Evolutionary conservation across 176 grass and related monocot species (phyloP).

Genomic region (Pharus latifolius): DNA sequence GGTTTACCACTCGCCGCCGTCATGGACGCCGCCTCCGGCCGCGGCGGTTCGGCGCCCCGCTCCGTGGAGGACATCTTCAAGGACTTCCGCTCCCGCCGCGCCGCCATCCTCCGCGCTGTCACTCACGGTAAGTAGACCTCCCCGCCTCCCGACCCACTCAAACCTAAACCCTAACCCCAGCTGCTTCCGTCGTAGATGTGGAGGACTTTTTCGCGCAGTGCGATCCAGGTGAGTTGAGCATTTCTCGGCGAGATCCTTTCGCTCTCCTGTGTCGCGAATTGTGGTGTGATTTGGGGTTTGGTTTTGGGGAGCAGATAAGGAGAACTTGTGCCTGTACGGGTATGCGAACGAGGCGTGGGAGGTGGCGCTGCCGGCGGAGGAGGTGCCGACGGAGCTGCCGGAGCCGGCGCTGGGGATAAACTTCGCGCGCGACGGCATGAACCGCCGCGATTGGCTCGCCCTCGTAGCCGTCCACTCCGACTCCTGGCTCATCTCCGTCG

Average conservation of each 20-base stretch:
- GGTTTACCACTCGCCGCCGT: not conserved
- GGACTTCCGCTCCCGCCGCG: constrained; percentile 25
- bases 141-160: not conserved
- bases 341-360: constrained; percentile 34
- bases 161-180: not conserved
- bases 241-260: not conserved
- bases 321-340: constrained; percentile 45
- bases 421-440: constrained; percentile 39
- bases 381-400: constrained; percentile 44
- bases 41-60: not conserved
- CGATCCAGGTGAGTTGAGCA: constrained; percentile 37
- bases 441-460: constrained; percentile 35
- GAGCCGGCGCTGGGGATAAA: constrained; percentile 45
- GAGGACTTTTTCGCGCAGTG: constrained; percentile 35
- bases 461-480: constrained; percentile 35
- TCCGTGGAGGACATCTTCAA: constrained; percentile 31
- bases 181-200: constrained; percentile 20
- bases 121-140: constrained; percentile 10
- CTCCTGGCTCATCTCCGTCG: constrained; percentile 46
- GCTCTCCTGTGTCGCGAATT: not conserved
- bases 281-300: not conserved
- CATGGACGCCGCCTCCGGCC: constrained; percentile 11
- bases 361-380: constrained; percentile 32
- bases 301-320: constrained; percentile 27
- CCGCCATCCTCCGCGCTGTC: constrained; percentile 32